These are phyloP conservation scores for Dissophora globulifera DNA, from an alignment of 192 early-diverging fungal species.

Conservation along the genomic window DNA sequence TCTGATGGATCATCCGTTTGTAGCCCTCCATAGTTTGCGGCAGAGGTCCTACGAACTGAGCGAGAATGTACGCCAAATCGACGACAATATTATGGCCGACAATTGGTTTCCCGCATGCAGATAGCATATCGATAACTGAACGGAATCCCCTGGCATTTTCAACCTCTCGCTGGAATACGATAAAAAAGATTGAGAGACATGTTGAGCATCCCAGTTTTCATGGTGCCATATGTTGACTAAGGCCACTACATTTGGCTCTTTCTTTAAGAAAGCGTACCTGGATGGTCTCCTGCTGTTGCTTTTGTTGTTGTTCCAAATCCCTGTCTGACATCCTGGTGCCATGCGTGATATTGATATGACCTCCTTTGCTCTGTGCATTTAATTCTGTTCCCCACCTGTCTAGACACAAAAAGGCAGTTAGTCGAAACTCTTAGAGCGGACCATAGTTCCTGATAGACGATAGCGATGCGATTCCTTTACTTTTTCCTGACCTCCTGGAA, in stretches of 20 bases:
- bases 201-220: too few relatives aligned
- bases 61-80: constrained; percentile 82
- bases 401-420: too few relatives aligned
- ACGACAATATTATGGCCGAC: constrained; percentile 90
- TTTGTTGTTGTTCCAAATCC: background rate
- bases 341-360: constrained; percentile 23
- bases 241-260: too few relatives aligned
- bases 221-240: too few relatives aligned
- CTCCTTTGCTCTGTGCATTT: constrained; percentile 1
- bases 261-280: constrained; percentile 8
- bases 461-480: too few relatives aligned
- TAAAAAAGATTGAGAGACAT: too few relatives aligned
- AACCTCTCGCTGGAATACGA: constrained; percentile 40
- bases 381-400: constrained; percentile 32
- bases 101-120: constrained; percentile 76
- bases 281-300: constrained; percentile 7
- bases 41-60: constrained; percentile 79
- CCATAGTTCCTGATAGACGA: too few relatives aligned
- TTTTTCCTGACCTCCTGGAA: constrained; percentile 30
- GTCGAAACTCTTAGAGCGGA: too few relatives aligned
- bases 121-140: constrained; percentile 80
- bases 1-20: constrained; percentile 67
- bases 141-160: constrained; percentile 59
- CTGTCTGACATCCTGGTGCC: constrained; percentile 2
- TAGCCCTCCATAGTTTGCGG: constrained; percentile 73